Base-by-base conservation (phyloP, 768 basidiomycete species). In the Xerocomus brunneocitrinus region DNA sequence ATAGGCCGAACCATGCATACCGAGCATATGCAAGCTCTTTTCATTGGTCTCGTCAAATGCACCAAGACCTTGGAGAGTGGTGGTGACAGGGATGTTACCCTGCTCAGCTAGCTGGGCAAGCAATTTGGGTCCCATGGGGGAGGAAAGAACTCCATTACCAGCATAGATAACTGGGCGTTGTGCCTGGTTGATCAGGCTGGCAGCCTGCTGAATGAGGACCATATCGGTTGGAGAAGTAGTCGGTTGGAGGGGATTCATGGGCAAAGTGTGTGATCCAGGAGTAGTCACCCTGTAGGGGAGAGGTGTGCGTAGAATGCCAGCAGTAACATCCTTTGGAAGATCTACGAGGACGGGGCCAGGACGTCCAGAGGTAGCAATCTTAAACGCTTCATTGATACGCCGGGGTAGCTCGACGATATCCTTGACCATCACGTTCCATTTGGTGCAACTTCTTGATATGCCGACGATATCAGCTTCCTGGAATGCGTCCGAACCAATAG, bases 381-480 rank as follows among this genome's bases (percentile, higher is more conserved):
- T 97, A 83, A 99, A 98, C 0, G 97, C 97, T 71, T 99, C 97
- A 67, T 98, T 98, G 67, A 98, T 95, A 54, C 97, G 80, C 40
- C 95, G 77, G 13, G 97, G 97, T 3, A 98, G 79, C 71, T 98
- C 97, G 12, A 89, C 71, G 55, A 98, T 91, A 66, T 95, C 95
- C 72, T 98, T 98, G 48, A 98, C 91, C 94, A 98, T 95, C 56
- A 99, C 95, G 67, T 99, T 98, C 97, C 97, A 98, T 70, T 98
- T 99, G 25, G 97, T 98, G 75, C 97, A 99, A 62, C 87, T 85
- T 47, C 95, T 80, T 30, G 95, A 97, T 71, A 98, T 99, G 46
- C 97, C 97, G 52, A 99, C 79, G 47, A 98, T 73, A 68, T 99
- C 97, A 38, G 97, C 97, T 73, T 99, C 97, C 68, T 99, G 97